These are phyloP conservation scores for Piper betle DNA, from an alignment of 164 flowering plant species.

Conservation along the genomic window DNA sequence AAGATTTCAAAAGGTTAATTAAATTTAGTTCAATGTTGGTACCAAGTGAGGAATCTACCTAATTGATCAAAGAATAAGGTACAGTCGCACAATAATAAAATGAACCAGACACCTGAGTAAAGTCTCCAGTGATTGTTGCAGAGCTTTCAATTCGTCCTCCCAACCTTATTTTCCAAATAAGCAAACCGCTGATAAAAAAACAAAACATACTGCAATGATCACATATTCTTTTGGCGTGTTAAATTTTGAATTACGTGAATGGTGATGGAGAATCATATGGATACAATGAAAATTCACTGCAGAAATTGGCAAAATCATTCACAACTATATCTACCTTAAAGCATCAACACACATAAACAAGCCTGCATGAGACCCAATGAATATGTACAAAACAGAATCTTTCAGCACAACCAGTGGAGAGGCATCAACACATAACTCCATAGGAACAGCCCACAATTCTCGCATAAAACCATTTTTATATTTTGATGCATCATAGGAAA, in stretches of 20 bases:
- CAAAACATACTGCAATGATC: background rate
- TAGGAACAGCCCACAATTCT: conserved; percentile 61
- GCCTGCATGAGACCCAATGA: conserved; percentile 81
- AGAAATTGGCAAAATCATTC: background rate
- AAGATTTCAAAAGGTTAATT: conserved; percentile 1
- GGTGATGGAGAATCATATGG: too few relatives aligned
- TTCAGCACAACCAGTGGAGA: conserved; percentile 63
- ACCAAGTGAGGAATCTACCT: background rate
- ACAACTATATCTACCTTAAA: conserved; percentile 33
- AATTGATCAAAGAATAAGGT: background rate
- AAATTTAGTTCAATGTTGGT: background rate
- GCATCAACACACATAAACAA: conserved; percentile 60
- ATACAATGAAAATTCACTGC: too few relatives aligned
- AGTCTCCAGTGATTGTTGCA: conserved; percentile 61
- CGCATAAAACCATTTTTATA: conserved; percentile 23
- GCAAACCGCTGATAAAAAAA: conserved; percentile 37
- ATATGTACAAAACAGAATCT: conserved; percentile 32
- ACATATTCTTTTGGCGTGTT: background rate
- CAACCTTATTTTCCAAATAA: conserved; percentile 53
- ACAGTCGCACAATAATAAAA: background rate
- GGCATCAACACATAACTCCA: conserved; percentile 89
- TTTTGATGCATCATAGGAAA: conserved; percentile 25
- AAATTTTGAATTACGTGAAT: too few relatives aligned
- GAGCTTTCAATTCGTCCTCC: conserved; percentile 83
- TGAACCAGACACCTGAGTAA: conserved; percentile 48